Evolutionary conservation across 2,329 filamentous ascomycete genomes (phyloP), one percentile per base, ranked within the genome.

Genomic region (Colletotrichum sp.): DNA sequence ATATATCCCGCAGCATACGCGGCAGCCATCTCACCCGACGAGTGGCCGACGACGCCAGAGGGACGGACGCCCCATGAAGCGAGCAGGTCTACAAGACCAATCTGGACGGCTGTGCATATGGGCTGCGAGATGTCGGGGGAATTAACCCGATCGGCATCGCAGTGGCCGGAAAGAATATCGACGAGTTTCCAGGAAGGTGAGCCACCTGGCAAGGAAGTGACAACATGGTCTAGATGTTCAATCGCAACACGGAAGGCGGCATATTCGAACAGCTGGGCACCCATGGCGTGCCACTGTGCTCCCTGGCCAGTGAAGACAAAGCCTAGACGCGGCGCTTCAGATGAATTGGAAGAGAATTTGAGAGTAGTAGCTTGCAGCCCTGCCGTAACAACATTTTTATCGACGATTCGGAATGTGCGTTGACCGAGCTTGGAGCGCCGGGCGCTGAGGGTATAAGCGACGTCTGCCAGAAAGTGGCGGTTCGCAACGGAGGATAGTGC

Each of bases 21-120:
- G 3, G 86, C 87, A 0, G 83, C 86, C 34, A 88, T 86, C 77
- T 89, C 87, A 3, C 87, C 87, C 6, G 80, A 82, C 0, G 85
- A 87, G 73, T 89, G 87, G 1, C 87, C 87, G 6, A 87, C 81
- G 0, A 85, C 83, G 3, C 80, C 82, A 9, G 75, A 26, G 0
- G 85, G 83, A 3, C 55, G 63, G 30, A 89, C 75, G 0, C 82
- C 81, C 69, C 80, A 81, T 1, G 77, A 65, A 0, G 44, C 34
- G 4, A 89, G 81, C 1, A 86, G 77, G n/a, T 87, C 82, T 1
- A 88, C 81, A 0, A 90, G 78, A 0, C 79, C 85, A 8, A 89
- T 78, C 74, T 88, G 84, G 16, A 83, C 71, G 13, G 80, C 80
- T 10, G 84, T 85, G 69, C 81, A 85, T 1, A 83, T 36, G 1